phyloP scores from a whole-genome alignment of 176 grass and related monocot species.

The Carex cristatella region DNA sequence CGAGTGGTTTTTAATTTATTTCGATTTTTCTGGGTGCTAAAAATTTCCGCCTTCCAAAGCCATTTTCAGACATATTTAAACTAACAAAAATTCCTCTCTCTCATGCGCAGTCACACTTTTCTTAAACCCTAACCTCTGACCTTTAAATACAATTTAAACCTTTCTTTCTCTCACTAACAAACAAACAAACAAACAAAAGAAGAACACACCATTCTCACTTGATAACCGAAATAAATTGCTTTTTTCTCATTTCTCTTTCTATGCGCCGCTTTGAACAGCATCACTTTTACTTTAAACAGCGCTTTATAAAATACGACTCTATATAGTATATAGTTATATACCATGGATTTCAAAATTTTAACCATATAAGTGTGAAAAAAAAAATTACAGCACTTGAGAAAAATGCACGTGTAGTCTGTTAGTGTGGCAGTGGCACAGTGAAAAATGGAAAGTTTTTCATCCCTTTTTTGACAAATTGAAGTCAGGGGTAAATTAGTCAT shows the following conservation, averaged over 20 bases:
- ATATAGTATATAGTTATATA: too few relatives aligned
- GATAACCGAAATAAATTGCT: neutral
- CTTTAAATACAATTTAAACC: neutral
- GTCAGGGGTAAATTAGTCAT: neutral
- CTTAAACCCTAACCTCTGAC: neutral
- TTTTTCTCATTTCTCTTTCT: too few relatives aligned
- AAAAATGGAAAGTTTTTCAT: neutral
- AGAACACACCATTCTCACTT: neutral
- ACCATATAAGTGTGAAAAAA: neutral
- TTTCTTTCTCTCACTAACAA: neutral
- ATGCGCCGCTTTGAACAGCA: too few relatives aligned
- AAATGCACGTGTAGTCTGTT: neutral
- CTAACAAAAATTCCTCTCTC: neutral
- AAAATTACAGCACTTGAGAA: neutral
- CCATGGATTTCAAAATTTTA: neutral
- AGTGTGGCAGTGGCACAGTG: neutral
- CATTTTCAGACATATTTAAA: slow-evolving; percentile 7
- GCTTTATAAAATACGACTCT: too few relatives aligned
- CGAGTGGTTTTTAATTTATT: too few relatives aligned
- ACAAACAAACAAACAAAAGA: neutral
- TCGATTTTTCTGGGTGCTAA: too few relatives aligned
- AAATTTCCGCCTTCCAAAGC: neutral
- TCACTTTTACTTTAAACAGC: too few relatives aligned
- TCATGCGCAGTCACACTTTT: neutral
- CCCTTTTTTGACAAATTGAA: neutral